Base-by-base conservation (phyloP, 345 rosid genomes). In the Pugionium dolabratum region DNA sequence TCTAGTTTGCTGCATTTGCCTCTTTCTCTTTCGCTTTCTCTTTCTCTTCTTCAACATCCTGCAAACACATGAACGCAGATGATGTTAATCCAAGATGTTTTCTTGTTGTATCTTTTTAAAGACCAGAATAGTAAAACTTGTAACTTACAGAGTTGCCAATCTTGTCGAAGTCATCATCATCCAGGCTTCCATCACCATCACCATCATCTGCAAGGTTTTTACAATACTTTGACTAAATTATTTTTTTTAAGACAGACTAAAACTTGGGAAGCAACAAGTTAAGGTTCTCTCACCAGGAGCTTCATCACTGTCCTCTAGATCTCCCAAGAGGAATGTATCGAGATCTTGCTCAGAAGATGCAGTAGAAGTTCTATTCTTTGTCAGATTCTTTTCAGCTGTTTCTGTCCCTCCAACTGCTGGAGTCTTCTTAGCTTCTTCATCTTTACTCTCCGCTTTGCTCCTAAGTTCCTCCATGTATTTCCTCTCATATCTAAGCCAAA, bases 121-220 rank as follows among this genome's bases (percentile, higher is more conserved):
- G 54, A 57, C 54, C 2, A 42, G n/a, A 59, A 11, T 18, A 18
- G 18, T 18, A 49, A 26, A 34, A n/a, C 45, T 50, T 30, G 61
- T 26, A 44, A 58, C 91, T 89, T 83, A 92, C 98, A 33, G 91
- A 84, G 77, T 80, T 92, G 55, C 75, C 95, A n/a, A 87, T 87
- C 81, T 84, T 85, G 85, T 89, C 96, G 65, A 92, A 89, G 74
- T 91, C 98, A 80, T 92, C 98, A 80, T 92, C 98, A 60, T 70
- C 87, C 35, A 89, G 69, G 80, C 80, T 84, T 65, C 67, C 86
- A 66, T 84, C 67, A 52, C 36, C 88, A 67, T 79, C 68, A 37
- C 53, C 67, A 60, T 82, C 96, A 81, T 80, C 96, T 91, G 79
- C 37, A 77, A 69, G 57, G 49, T 18, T 41, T 41, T 63, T n/a